Percentiles rank a stretch among this genome's conserved stretches.
Conservation (phyloP, 2,329 filamentous ascomycete genomes). For the Gaeumannomyces sp. region DNA sequence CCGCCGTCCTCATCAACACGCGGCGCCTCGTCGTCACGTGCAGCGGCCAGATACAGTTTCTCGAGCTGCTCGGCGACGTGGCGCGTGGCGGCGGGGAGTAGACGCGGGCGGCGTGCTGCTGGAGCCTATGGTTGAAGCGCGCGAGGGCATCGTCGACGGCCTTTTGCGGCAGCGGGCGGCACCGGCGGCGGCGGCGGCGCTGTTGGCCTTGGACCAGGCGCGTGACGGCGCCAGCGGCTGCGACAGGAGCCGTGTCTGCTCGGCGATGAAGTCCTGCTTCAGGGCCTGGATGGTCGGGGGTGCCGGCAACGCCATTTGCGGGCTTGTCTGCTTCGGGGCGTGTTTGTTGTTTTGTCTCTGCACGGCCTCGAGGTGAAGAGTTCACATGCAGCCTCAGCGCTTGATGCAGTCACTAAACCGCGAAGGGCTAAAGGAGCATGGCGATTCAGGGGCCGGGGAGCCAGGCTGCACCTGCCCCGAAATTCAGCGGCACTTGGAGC, state of each 20-base stretch:
- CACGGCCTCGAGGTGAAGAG: too few species aligned
- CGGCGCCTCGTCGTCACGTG: conserved; percentile 32
- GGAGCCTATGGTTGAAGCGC: conserved; percentile 54
- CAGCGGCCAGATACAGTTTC: conserved; percentile 45
- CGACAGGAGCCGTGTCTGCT: conserved; percentile 57
- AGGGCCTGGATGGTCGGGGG: conserved; percentile 53
- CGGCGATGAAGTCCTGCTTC: conserved; percentile 58
- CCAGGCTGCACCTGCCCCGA: background rate
- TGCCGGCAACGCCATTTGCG: conserved; percentile 13
- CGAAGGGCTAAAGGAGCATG: background rate
- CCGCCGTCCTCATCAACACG: conserved; percentile 20
- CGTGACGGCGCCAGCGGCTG: conserved; percentile 51
- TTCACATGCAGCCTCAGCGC: too few species aligned
- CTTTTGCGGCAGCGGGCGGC: conserved; percentile 36
- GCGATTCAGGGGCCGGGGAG: background rate
- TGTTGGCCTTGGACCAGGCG: conserved; percentile 44
- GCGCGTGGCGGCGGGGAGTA: conserved; percentile 61
- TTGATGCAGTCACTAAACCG: background rate
- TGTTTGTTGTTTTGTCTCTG: background rate
- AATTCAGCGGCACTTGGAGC: background rate
- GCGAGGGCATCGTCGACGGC: conserved; percentile 51
- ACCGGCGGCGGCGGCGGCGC: conserved; percentile 31
- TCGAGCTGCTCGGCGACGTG: conserved; percentile 71
- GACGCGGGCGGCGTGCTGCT: conserved; percentile 58
- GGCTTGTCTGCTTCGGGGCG: too few species aligned